Conservation (phyloP, 2,329 filamentous ascomycete genomes). For the Colletotrichum somersetense region DNA sequence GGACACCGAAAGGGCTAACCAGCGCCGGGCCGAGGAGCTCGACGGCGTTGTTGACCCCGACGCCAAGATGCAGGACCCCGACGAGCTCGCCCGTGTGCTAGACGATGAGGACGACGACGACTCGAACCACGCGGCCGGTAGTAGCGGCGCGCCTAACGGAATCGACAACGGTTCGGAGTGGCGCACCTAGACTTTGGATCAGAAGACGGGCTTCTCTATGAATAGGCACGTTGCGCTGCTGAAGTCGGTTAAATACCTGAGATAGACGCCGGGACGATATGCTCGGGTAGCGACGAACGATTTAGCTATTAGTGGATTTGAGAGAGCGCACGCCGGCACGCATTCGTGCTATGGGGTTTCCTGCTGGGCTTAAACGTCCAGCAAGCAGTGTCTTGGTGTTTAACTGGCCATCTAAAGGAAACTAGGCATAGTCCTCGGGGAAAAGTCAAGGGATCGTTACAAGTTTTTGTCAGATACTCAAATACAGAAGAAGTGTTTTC, state of each 20-base stretch:
- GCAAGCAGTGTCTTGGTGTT: neutral
- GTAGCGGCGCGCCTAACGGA: slow-evolving; percentile 51
- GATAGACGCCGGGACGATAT: neutral
- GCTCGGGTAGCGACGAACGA: neutral
- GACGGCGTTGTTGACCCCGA: slow-evolving; percentile 67
- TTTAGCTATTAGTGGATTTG: neutral
- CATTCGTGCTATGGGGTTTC: neutral
- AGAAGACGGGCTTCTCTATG: neutral
- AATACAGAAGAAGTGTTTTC: slow-evolving; percentile 12
- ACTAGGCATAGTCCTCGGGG: slow-evolving; percentile 11
- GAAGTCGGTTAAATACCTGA: neutral
- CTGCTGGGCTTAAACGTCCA: neutral
- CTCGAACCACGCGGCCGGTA: slow-evolving; percentile 46
- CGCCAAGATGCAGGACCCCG: slow-evolving; percentile 75
- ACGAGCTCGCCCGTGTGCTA: slow-evolving; percentile 72
- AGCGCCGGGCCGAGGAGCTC: slow-evolving; percentile 57
- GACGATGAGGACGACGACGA: slow-evolving; percentile 69
- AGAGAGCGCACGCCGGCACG: neutral
- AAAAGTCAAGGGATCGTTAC: slow-evolving; percentile 4
- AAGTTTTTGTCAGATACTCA: slow-evolving; percentile 18
- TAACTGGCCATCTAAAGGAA: neutral
- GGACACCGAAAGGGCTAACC: slow-evolving; percentile 61
- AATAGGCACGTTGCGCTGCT: neutral
- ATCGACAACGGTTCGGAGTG: slow-evolving; percentile 63
- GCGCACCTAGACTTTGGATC: slow-evolving; percentile 46